Conservation (phyloP, 768 basidiomycete genomes). For the Trametes gibbosa region DNA sequence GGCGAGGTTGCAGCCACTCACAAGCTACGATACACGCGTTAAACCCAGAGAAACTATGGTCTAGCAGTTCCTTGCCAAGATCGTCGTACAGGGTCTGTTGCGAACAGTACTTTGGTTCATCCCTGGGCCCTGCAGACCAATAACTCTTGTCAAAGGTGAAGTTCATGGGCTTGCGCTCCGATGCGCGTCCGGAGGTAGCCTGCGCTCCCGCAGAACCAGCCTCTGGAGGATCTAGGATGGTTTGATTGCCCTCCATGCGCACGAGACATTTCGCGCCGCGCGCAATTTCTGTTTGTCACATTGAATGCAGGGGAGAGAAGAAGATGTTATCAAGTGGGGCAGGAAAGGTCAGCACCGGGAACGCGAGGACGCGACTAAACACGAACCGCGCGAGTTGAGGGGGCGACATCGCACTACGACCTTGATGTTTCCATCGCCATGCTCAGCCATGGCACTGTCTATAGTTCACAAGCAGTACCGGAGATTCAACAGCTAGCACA, state of each 20-base stretch:
- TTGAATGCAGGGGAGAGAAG: background rate
- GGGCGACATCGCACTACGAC: constrained; percentile 95
- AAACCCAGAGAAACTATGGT: constrained; percentile 95
- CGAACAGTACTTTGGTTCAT: constrained; percentile 88
- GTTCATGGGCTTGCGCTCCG: constrained; percentile 84
- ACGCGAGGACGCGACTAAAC: constrained; percentile 1
- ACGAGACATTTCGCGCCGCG: constrained; percentile 93
- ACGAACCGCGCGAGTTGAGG: constrained; percentile 88
- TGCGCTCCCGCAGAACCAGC: constrained; percentile 52
- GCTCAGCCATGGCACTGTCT: constrained; percentile 55
- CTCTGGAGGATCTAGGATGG: constrained; percentile 89
- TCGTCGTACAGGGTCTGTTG: constrained; percentile 95
- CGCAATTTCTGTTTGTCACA: constrained; percentile 64
- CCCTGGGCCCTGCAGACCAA: constrained; percentile 90
- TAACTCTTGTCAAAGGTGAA: constrained; percentile 98
- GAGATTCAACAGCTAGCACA: background rate
- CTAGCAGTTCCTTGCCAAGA: constrained; percentile 88
- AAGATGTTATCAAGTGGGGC: background rate
- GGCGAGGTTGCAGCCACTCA: constrained; percentile 46
- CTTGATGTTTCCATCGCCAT: constrained; percentile 87
- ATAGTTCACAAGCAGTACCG: background rate
- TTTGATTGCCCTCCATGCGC: constrained; percentile 93
- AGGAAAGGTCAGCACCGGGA: background rate
- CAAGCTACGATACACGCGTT: constrained; percentile 99
- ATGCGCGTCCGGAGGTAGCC: constrained; percentile 70